phyloP scores from a whole-genome alignment of 2,329 filamentous ascomycete species.

The Aspergillus novoparasiticus region DNA sequence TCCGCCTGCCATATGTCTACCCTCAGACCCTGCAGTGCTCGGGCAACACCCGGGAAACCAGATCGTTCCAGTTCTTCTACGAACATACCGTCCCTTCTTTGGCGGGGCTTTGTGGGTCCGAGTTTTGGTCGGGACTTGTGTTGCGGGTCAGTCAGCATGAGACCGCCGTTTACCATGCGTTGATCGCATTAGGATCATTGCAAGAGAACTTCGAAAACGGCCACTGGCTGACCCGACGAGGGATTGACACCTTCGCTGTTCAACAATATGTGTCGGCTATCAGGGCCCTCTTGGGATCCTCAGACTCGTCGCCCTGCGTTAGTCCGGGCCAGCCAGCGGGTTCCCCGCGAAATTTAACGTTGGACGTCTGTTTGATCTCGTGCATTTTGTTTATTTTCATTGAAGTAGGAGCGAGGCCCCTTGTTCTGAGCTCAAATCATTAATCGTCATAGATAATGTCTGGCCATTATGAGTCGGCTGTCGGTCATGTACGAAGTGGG shows the following conservation, averaged over 20 bases:
- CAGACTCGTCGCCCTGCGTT: background rate
- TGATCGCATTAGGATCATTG: constrained; percentile 32
- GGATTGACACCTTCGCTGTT: background rate
- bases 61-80: background rate
- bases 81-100: background rate
- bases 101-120: constrained; percentile 22
- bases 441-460: background rate
- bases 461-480: background rate
- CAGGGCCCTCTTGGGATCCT: background rate
- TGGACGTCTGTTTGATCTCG: background rate
- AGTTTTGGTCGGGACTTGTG: constrained; percentile 29
- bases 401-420: background rate
- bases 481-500: background rate
- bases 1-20: background rate
- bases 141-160: constrained; percentile 30
- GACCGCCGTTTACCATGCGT: constrained; percentile 27
- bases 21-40: background rate
- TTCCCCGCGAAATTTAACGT: background rate
- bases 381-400: background rate
- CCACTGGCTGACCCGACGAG: background rate
- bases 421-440: background rate
- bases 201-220: constrained; percentile 25
- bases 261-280: background rate
- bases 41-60: background rate
- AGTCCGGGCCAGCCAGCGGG: background rate